phyloP scores from a whole-genome alignment of 2,329 filamentous ascomycete species.

The Nemania sp. region DNA sequence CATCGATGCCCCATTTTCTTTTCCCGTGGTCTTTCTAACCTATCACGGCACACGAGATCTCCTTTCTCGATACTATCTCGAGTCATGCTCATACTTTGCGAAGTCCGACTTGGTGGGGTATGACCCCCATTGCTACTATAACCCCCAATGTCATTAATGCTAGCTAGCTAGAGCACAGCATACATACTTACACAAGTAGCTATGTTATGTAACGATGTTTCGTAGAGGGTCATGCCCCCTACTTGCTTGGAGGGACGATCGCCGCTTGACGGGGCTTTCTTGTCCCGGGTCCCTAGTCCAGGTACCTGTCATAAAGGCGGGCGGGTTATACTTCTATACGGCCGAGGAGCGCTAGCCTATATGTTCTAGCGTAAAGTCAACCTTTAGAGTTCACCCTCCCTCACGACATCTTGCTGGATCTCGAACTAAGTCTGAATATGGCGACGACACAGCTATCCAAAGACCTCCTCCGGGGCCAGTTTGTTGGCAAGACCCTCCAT shows the following conservation, averaged over 20 bases:
- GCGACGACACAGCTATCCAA: conserved; percentile 48
- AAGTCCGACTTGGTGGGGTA: conserved; percentile 26
- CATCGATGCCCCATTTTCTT: conserved; percentile 23
- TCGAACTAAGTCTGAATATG: conserved; percentile 26
- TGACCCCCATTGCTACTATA: conserved; percentile 30
- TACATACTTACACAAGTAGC: background rate
- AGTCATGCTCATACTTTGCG: conserved; percentile 18
- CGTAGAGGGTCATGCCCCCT: conserved; percentile 14
- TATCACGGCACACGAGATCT: conserved; percentile 15
- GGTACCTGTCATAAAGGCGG: background rate
- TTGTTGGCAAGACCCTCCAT: conserved; percentile 69
- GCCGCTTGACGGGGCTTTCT: conserved; percentile 7
- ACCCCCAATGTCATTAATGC: conserved; percentile 18
- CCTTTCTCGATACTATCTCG: background rate
- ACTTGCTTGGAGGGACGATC: conserved; percentile 21
- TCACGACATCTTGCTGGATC: background rate
- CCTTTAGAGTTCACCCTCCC: background rate
- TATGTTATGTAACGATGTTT: conserved; percentile 14
- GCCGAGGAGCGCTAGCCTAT: background rate
- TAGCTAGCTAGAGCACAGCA: background rate
- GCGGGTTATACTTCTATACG: background rate
- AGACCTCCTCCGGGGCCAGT: conserved; percentile 56
- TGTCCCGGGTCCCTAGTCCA: background rate
- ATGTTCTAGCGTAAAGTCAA: background rate
- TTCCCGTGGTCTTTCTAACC: conserved; percentile 10